phyloP scores from a whole-genome alignment of 805 yeast genomes.

The Yamadazyma phyllophila region DNA sequence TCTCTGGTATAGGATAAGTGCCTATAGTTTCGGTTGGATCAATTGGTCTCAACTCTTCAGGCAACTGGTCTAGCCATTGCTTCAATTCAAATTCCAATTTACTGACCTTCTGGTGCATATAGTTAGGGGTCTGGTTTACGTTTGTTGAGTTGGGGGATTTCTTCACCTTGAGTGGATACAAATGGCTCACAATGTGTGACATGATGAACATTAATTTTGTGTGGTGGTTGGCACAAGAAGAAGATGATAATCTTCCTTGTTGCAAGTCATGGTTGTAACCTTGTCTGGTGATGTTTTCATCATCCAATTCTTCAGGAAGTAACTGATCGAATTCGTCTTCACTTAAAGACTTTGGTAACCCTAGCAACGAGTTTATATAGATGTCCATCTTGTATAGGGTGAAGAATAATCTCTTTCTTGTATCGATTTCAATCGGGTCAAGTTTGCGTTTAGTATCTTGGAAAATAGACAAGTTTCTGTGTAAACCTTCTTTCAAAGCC shows the following conservation, averaged over 20 bases:
- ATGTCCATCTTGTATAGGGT: constrained; percentile 89
- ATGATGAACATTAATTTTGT: constrained; percentile 70
- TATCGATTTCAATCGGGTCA: constrained; percentile 78
- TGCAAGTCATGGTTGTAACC: constrained; percentile 50
- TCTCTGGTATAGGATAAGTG: constrained; percentile 38
- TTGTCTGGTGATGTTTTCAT: constrained; percentile 75
- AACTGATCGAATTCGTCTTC: constrained; percentile 87
- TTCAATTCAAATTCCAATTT: constrained; percentile 67
- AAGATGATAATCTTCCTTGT: constrained; percentile 57
- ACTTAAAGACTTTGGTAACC: constrained; percentile 73
- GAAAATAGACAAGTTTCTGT: constrained; percentile 57
- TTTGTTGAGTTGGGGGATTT: constrained; percentile 13
- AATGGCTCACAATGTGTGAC: constrained; percentile 64
- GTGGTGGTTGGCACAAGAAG: constrained; percentile 83
- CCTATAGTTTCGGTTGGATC: constrained; percentile 44
- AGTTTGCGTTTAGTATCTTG: constrained; percentile 49
- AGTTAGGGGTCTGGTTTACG: constrained; percentile 25
- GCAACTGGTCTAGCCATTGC: constrained; percentile 69
- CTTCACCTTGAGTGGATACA: constrained; percentile 68
- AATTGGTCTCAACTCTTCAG: constrained; percentile 69
- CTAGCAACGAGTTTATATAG: constrained; percentile 82
- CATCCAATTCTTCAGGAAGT: constrained; percentile 80
- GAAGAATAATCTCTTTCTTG: constrained; percentile 83
- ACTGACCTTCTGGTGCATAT: constrained; percentile 48
- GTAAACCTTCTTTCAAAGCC: constrained; percentile 79